Evolutionary conservation across 768 basidiomycete genomes (phyloP).

Genomic region (Pulveroboletus sp.): DNA sequence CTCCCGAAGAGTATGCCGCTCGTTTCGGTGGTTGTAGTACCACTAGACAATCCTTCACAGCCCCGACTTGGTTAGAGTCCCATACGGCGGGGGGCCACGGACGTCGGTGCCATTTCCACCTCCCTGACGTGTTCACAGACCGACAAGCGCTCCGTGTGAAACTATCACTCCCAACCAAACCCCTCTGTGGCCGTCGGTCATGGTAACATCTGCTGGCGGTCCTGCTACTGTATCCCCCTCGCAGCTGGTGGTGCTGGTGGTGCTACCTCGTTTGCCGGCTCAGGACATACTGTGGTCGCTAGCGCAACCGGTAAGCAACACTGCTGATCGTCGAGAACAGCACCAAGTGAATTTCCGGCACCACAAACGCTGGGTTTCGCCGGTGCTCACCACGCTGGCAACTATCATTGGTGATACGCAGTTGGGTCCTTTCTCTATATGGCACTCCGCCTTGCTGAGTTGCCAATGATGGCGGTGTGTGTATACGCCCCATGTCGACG

Average conservation of each 20-base stretch:
- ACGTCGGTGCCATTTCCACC: conserved; percentile 7
- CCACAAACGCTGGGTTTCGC: conserved; percentile 18
- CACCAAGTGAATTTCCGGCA: conserved; percentile 5
- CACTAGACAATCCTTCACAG: conserved; percentile 4
- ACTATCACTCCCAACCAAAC: neutral
- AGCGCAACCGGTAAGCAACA: conserved; percentile 13
- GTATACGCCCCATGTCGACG: neutral
- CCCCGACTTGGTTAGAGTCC: conserved; percentile 14
- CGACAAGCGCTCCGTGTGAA: neutral
- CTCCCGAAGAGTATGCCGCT: conserved; percentile 15
- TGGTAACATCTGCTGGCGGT: conserved; percentile 57
- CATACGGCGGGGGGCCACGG: neutral
- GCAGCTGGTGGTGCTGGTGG: conserved; percentile 39
- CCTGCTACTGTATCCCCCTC: conserved; percentile 55
- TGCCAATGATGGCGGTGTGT: no score
- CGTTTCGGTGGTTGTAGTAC: neutral
- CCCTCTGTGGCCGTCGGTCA: conserved; percentile 40
- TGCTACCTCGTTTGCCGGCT: conserved; percentile 50
- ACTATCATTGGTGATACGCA: conserved; percentile 30
- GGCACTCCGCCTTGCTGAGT: conserved; percentile 1
- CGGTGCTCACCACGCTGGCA: conserved; percentile 27
- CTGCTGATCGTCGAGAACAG: neutral
- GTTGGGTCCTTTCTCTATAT: conserved; percentile 38
- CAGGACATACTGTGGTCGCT: conserved; percentile 45
- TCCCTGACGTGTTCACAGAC: conserved; percentile 25